phyloP scores from a whole-genome alignment of 352 stramenopile genomes.

The Globisporangium camurandrum region DNA sequence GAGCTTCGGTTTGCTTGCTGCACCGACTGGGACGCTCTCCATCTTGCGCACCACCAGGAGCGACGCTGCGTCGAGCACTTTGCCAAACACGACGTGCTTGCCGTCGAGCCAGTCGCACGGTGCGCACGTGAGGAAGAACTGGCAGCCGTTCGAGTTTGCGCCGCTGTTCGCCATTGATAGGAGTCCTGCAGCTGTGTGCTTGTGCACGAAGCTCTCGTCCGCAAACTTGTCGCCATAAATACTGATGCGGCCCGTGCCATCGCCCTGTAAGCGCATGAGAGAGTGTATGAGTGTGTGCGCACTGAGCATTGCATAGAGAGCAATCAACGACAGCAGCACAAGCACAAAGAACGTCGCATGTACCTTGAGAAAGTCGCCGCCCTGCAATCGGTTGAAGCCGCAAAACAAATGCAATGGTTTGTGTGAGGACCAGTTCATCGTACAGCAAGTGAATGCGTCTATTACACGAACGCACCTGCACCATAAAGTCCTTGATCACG shows the following conservation, averaged over 20 bases:
- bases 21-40: constrained; percentile 82
- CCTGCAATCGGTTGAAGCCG: constrained; percentile 14
- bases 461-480: constrained; percentile 34
- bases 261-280: constrained; percentile 27
- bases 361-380: constrained; percentile 83
- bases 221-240: constrained; percentile 87
- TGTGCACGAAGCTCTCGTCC: constrained; percentile 79
- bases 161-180: constrained; percentile 93
- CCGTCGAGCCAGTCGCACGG: constrained; percentile 93
- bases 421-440: background rate
- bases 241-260: constrained; percentile 76
- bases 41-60: constrained; percentile 88
- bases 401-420: background rate
- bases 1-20: constrained; percentile 86
- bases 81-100: constrained; percentile 97
- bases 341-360: too few relatives aligned
- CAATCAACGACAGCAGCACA: background rate
- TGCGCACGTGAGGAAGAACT: constrained; percentile 95
- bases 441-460: background rate
- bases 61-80: constrained; percentile 81
- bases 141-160: constrained; percentile 90
- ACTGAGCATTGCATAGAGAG: background rate
- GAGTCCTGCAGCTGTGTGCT: constrained; percentile 72
- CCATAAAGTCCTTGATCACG: constrained; percentile 91
- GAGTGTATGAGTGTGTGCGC: background rate